Base-by-base conservation (phyloP, 2,329 filamentous ascomycete genomes). In the Botryosphaeria dothidea region DNA sequence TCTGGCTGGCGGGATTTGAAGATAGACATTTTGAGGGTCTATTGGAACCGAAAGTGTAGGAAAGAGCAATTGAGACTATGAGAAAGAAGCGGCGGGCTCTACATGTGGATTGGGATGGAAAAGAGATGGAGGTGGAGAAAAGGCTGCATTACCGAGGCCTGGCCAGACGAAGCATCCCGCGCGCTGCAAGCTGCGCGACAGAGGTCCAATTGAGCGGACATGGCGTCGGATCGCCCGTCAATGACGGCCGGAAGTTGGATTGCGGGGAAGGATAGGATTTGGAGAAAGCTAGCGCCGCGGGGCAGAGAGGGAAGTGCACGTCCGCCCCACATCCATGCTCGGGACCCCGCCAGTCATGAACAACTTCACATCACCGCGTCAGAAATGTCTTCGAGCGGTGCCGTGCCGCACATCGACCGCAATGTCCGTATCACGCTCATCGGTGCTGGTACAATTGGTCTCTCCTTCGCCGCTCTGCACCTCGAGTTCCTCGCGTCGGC, bases 401-500 rank as follows among this genome's bases (percentile, higher is more conserved):
- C 21, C 2, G 45, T 21, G 34, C 38, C 43, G 4, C 11, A n/a
- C 38, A 21, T 31, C 46, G 31, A 38, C 56, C 25, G n/a, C 38
- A n/a, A 46, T n/a, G 15, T n/a, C 38, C 69, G 66, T 7, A 79
- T 82, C 54, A 77, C 79, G 17, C 68, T 82, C 23, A 75, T 83
- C 38, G 80, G 80, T 51, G 74, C 78, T 13, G 80, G 81, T 49
- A 83, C 81, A 3, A 87, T 87, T 48, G 84, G 85, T 36, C 79
- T 86, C 49, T 85, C 84, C 23, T 86, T 86, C 71, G 80, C 82
- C 8, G 82, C 84, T 27, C 80, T 86, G 23, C 84, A 86, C 67
- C 76, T 86, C 27, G 72, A 76, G 4, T 78, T 82, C 65, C 75
- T 80, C 60, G 71, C 77, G 6, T 71, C 74, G 19, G 71, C 75